Conservation (phyloP, 2,329 filamentous ascomycete genomes). For the Epichloe typhina region DNA sequence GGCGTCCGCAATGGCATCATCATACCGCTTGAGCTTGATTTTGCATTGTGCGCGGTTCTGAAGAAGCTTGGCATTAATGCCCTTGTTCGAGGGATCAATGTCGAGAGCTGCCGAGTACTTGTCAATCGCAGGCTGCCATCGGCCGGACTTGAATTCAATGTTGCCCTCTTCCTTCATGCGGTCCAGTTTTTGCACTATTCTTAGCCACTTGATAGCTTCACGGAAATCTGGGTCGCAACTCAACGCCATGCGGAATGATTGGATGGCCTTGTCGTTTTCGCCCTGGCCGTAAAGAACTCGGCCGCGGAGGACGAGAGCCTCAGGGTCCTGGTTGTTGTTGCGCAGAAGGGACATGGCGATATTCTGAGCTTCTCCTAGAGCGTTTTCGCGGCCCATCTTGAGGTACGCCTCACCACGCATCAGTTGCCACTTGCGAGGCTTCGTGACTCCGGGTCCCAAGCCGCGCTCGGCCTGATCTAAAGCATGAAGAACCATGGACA, state of each 20-base stretch:
- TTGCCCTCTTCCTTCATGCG: slow-evolving; percentile 93
- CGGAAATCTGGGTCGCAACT: slow-evolving; percentile 85
- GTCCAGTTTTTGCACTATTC: slow-evolving; percentile 82
- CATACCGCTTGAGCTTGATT: slow-evolving; percentile 72
- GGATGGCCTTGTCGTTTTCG: slow-evolving; percentile 88
- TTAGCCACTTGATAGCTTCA: slow-evolving; percentile 76
- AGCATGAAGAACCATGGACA: slow-evolving; percentile 85
- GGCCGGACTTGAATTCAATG: slow-evolving; percentile 70
- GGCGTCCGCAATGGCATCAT: slow-evolving; percentile 72
- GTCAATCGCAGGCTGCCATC: slow-evolving; percentile 67
- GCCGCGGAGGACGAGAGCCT: slow-evolving; percentile 81
- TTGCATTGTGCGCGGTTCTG: slow-evolving; percentile 86
- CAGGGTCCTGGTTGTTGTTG: slow-evolving; percentile 79
- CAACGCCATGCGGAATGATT: slow-evolving; percentile 81
- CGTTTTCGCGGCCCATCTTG: slow-evolving; percentile 83
- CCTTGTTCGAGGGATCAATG: slow-evolving; percentile 77
- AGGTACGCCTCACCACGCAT: slow-evolving; percentile 86
- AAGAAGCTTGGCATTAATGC: slow-evolving; percentile 86
- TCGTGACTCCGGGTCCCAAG: slow-evolving; percentile 60
- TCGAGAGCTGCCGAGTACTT: slow-evolving; percentile 74
- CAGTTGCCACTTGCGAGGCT: slow-evolving; percentile 85
- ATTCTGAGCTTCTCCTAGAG: slow-evolving; percentile 82
- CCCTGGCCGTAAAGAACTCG: slow-evolving; percentile 81
- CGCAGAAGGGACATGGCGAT: slow-evolving; percentile 80
- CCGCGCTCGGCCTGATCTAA: slow-evolving; percentile 80